phyloP scores from a whole-genome alignment of 2,329 filamentous ascomycete species.

The Phialophora macrospora region DNA sequence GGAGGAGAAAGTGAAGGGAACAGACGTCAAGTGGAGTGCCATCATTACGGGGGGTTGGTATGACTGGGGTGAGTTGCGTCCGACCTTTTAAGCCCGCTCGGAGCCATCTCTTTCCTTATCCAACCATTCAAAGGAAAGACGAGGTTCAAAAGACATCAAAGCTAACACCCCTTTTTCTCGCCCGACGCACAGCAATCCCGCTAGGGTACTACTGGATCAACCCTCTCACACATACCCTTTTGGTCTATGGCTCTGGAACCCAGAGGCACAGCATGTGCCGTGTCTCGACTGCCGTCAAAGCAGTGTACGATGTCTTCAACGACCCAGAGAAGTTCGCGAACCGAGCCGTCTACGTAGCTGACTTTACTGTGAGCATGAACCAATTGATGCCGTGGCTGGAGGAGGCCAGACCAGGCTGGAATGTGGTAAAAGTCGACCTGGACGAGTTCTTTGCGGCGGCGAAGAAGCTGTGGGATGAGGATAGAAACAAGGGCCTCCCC shows the following conservation, averaged over 20 bases:
- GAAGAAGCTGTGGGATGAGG: constrained; percentile 26
- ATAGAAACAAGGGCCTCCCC: constrained; percentile 21
- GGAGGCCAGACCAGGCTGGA: constrained; percentile 21
- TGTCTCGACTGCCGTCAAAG: constrained; percentile 20
- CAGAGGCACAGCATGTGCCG: constrained; percentile 27
- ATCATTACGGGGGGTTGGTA: constrained; percentile 29
- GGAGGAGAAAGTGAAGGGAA: constrained; percentile 22
- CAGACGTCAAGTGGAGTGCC: constrained; percentile 19
- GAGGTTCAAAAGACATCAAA: not conserved
- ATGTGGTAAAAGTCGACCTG: constrained; percentile 22
- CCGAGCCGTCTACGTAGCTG: constrained; percentile 24
- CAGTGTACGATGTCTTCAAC: constrained; percentile 22
- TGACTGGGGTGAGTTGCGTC: constrained; percentile 22
- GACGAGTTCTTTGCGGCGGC: constrained; percentile 22
- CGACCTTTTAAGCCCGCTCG: not conserved
- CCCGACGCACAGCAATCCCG: constrained; percentile 13
- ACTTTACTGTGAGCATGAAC: constrained; percentile 27
- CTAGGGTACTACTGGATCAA: constrained; percentile 30
- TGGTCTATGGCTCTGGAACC: constrained; percentile 22
- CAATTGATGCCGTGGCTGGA: constrained; percentile 22
- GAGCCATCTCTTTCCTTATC: not conserved
- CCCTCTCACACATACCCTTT: constrained; percentile 23
- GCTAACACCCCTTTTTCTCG: not conserved
- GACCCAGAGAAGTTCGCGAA: constrained; percentile 20
- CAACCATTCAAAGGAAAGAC: not conserved